Evolutionary conservation across 805 yeast species (phyloP), one percentile per base, ranked within the genome.

Genomic region (Ogataea wickerhamii): DNA sequence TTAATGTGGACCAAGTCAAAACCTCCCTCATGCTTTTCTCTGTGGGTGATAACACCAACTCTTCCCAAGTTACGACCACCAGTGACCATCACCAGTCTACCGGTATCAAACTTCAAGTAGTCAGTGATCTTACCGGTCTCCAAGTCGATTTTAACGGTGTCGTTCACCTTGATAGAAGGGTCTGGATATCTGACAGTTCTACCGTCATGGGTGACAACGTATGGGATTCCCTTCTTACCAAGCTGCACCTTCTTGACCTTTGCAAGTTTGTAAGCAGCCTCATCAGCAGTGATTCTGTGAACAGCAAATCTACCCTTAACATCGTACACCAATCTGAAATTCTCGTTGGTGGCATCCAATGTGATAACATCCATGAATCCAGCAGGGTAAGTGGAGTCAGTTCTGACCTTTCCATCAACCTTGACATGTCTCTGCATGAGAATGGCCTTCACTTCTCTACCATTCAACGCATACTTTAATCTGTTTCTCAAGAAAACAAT

Each of bases 121-220:
- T 86, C 89, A 44, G 83, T 71, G 68, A 88, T 82, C 80, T 91
- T 91, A 71, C 97, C 97, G 56, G 96, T 72, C 60, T 91, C 95
- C 65, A 91, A 78, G 75, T 91, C 96, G 67, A 91, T 75, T 82
- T 89, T 89, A 67, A 91, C 96, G 60, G 98, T 86, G 78, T 91
- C 98, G 81, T 93, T 89, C 66, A 87, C 88, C 76, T 78, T 91
- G 82, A 91, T 81, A 60, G 74, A 71, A 74, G 98, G 98, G 69
- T 91, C 98, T 72, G 98, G 98, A 87, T 89, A 91, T 76, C 98
- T 89, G 78, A 91, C 76, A 68, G 98, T 91, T 82, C 98, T 89
- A 74, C 98, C 98, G 68, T 91, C 98, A 82, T 91, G 98, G 67
- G 98, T 91, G 59, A 91, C 98, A 66, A 86, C 83, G 84, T 87